Conservation (phyloP, 495 filamentous ascomycete genomes). For the Hyphodiscus hymeniophilus region DNA sequence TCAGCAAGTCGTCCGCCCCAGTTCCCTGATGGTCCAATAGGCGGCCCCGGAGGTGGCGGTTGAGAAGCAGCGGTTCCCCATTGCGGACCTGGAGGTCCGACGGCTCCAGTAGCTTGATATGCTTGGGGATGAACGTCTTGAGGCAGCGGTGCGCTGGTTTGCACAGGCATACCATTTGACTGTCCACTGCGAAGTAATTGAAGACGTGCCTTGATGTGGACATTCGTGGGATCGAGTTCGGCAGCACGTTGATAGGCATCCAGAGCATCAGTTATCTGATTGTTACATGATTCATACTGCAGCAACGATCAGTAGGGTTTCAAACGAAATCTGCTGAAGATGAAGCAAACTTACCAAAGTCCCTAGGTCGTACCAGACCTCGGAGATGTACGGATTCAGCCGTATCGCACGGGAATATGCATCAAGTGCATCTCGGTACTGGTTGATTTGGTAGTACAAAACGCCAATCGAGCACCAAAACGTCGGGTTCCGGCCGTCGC, state of each 20-base stretch:
- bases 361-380: constrained; percentile 98
- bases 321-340: constrained; percentile 6
- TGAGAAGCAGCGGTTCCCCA: constrained; percentile 66
- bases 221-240: constrained; percentile 86
- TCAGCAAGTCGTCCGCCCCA: constrained; percentile 76
- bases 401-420: constrained; percentile 97
- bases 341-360: constrained; percentile 66
- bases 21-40: constrained; percentile 44
- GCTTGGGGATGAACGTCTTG: constrained; percentile 84
- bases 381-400: constrained; percentile 96
- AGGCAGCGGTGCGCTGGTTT: constrained; percentile 59
- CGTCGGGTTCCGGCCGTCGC: constrained; percentile 94
- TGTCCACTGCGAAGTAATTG: constrained; percentile 78
- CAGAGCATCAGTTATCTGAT: constrained; percentile 92
- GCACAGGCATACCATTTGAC: constrained; percentile 56
- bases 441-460: constrained; percentile 99
- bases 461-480: constrained; percentile 99
- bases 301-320: constrained; percentile 19
- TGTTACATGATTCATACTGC: constrained; percentile 97
- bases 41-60: constrained; percentile 39
- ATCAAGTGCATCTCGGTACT: constrained; percentile 97
- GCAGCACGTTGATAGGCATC: constrained; percentile 94
- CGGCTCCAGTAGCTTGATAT: constrained; percentile 63
- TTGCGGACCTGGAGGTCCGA: constrained; percentile 69
- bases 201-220: constrained; percentile 92